These are phyloP conservation scores for Kodamaea plutei DNA, from an alignment of 1,139 yeast genomes.

Conservation along the genomic window DNA sequence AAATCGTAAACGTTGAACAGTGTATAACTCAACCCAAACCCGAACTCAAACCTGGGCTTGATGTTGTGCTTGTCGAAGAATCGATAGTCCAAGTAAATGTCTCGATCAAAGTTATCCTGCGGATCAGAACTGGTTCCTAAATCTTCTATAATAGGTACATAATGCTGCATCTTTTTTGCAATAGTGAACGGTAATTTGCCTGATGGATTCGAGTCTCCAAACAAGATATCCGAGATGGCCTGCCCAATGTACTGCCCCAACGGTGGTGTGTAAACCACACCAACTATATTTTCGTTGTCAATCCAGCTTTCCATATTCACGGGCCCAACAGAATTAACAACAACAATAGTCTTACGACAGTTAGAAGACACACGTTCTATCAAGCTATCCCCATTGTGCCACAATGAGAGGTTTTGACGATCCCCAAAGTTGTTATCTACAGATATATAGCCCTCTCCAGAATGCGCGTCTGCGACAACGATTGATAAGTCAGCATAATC, in stretches of 20 bases:
- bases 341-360: conserved; percentile 53
- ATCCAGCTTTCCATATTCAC: conserved; percentile 58
- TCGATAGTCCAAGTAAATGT: too few relatives aligned
- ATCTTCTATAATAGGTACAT: conserved; percentile 50
- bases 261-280: conserved; percentile 52
- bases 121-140: too few relatives aligned
- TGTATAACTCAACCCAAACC: too few relatives aligned
- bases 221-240: conserved; percentile 41
- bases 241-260: conserved; percentile 52
- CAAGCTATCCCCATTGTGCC: conserved; percentile 60
- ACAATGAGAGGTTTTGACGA: too few relatives aligned
- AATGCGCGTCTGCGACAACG: too few relatives aligned
- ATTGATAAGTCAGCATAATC: too few relatives aligned
- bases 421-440: too few relatives aligned
- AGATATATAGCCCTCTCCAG: too few relatives aligned
- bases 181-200: conserved; percentile 63
- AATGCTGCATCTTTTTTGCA: conserved; percentile 52
- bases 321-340: conserved; percentile 57
- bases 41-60: too few relatives aligned
- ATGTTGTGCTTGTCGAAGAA: too few relatives aligned
- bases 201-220: conserved; percentile 59
- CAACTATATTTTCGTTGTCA: conserved; percentile 55
- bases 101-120: too few relatives aligned
- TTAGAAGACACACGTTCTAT: conserved; percentile 45
- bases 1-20: conserved; percentile 40